These are phyloP conservation scores for Puccinia polysora DNA, from an alignment of 1,284 basidiomycete species.

Conservation along the genomic window DNA sequence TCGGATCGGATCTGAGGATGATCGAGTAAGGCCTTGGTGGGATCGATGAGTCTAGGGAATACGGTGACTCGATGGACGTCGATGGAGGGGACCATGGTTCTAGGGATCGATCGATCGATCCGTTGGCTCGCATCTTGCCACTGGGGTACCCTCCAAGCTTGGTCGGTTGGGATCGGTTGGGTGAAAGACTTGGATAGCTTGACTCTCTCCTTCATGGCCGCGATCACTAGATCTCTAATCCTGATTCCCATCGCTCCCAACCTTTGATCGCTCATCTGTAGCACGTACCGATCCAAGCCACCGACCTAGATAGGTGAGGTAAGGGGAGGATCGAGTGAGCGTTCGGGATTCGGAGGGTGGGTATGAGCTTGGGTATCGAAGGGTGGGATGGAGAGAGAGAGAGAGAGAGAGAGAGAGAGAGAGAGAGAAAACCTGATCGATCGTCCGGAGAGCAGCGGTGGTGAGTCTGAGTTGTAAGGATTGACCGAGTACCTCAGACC, in stretches of 20 bases:
- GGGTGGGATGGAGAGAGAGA: too few relatives aligned
- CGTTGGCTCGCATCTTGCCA: conserved; percentile 40
- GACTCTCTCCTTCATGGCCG: conserved; percentile 28
- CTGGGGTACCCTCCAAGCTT: conserved; percentile 29
- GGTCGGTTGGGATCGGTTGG: conserved; percentile 5
- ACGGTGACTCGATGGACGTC: not conserved
- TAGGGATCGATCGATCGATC: not conserved
- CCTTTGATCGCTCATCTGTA: conserved; percentile 62
- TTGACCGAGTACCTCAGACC: too few relatives aligned
- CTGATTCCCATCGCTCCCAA: conserved; percentile 72
- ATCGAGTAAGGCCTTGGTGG: not conserved
- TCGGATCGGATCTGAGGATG: not conserved
- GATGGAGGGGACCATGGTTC: conserved; percentile 39
- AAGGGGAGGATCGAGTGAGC: too few relatives aligned
- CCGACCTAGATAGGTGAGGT: too few relatives aligned
- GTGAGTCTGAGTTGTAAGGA: too few relatives aligned
- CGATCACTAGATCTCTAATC: conserved; percentile 57
- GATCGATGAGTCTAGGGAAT: not conserved
- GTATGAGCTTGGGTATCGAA: too few relatives aligned
- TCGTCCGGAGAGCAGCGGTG: too few relatives aligned
- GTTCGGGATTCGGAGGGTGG: too few relatives aligned
- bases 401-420: too few relatives aligned
- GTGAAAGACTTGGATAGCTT: conserved; percentile 32
- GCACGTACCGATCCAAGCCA: conserved; percentile 72
- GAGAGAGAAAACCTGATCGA: too few relatives aligned